Evolutionary conservation across 495 filamentous ascomycete genomes (phyloP), one percentile per base, ranked within the genome.

Genomic region (Aspergillus olivimuriae): DNA sequence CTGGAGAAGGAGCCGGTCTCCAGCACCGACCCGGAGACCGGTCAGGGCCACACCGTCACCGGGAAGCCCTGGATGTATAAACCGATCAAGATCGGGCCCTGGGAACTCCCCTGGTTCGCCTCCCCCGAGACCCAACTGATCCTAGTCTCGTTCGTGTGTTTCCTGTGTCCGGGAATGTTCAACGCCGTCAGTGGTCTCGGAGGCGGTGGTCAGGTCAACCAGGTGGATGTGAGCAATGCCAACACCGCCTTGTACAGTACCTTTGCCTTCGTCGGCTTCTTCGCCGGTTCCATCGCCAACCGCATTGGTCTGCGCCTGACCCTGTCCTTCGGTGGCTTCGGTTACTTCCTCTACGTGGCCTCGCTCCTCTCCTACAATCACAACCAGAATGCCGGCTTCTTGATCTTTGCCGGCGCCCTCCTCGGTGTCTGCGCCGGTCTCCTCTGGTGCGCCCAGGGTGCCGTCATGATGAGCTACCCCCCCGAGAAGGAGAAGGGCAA

Each of bases 391-490:
- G 62, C 61, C 2, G 76, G 74, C 24, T 82, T 76, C 56, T 55
- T 73, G 35, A 68, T 80, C 46, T 81, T 81, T 51, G 63, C 79
- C 9, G 79, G 79, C 33, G 70, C 71, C 10, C 47, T 83, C 16
- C 66, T 83, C 19, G 79, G 79, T 69, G 65, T 87, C 36, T 95
- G 88, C 65, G 89, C 86, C 20, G 89, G 86, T 56, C 62, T 95
- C 28, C 72, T 95, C 22, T 96, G 89, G 90, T 87, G 82, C 45
- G 90, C 88, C 0, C 90, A 96, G 65, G 90, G 90, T 45, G 86
- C 88, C 17, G 86, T 96, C 57, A 95, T 96, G 90, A 90, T 95
- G 83, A 81, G 84, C 43, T 95, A 96, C 61, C 90, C 90, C 1
- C 69, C 75, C 33, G 90, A 95, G 57, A 65, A 75, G 14, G 71